phyloP scores from a whole-genome alignment of 2,329 filamentous ascomycete species.

The Emmonsiellopsis sp. region DNA sequence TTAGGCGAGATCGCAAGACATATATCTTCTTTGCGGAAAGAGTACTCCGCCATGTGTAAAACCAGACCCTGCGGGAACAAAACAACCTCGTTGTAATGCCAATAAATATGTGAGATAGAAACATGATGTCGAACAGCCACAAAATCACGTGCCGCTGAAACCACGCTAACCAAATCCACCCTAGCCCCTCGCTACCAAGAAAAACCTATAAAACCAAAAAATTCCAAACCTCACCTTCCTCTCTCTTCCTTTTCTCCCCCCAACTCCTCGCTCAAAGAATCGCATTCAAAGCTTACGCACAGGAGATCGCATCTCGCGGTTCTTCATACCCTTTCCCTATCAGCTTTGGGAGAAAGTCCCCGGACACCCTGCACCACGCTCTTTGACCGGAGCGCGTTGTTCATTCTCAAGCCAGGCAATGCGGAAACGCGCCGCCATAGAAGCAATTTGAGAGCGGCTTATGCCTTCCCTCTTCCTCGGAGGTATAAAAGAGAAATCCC shows the following conservation, averaged over 20 bases:
- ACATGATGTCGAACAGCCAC: background rate
- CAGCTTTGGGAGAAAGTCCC: constrained; percentile 99
- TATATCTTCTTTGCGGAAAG: too few relatives aligned
- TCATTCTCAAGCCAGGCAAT: constrained; percentile 38
- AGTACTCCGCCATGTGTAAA: too few relatives aligned
- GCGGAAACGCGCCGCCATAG: constrained; percentile 99
- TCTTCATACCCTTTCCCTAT: constrained; percentile 25
- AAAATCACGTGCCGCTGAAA: background rate
- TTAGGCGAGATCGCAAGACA: too few relatives aligned
- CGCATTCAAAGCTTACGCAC: constrained; percentile 98
- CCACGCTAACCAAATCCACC: background rate
- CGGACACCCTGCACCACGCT: constrained; percentile 62
- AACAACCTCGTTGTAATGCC: too few relatives aligned
- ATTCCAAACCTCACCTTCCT: constrained; percentile 14
- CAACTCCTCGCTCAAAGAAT: constrained; percentile 98
- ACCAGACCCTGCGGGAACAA: too few relatives aligned
- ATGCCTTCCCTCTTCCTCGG: constrained; percentile 51
- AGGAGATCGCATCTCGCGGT: constrained; percentile 39
- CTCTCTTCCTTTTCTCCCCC: constrained; percentile 32
- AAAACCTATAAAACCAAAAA: constrained; percentile 3
- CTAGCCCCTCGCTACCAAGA: background rate
- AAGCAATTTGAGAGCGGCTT: constrained; percentile 80
- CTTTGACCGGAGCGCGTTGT: background rate
- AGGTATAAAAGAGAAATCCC: constrained; percentile 1
- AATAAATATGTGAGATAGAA: too few relatives aligned